A percentile compares a stretch with the other conserved stretches of the same genome.
Conservation (phyloP, 208 protist species). For the Acanthamoeba sp. region DNA sequence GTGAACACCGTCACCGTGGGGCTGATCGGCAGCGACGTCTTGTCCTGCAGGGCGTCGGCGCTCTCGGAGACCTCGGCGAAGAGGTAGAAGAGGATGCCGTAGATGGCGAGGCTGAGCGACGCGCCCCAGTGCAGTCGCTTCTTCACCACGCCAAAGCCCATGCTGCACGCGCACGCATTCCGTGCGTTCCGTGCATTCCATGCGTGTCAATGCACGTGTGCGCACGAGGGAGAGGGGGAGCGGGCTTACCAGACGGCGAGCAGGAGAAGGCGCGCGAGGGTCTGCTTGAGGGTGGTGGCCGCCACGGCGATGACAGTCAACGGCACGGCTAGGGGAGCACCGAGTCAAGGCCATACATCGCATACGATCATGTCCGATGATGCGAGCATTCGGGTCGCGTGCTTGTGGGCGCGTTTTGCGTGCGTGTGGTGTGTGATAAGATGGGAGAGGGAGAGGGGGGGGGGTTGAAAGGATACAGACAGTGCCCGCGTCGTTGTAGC, state of each 20-base stretch:
- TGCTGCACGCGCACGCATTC: not conserved
- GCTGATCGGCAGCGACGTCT: conserved; percentile 55
- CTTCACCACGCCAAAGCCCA: conserved; percentile 28
- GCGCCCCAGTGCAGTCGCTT: not conserved
- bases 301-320: conserved; percentile 40
- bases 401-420: no score
- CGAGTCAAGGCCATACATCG: not conserved
- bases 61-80: conserved; percentile 61
- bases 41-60: conserved; percentile 56
- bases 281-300: conserved; percentile 44
- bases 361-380: not conserved
- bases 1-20: conserved; percentile 22
- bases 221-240: no score
- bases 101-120: not conserved
- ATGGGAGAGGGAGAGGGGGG: not conserved
- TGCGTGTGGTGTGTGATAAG: no score
- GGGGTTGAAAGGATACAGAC: conserved; percentile 1
- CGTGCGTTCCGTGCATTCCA: not conserved
- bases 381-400: not conserved
- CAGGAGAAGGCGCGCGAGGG: conserved; percentile 27
- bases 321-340: not conserved
- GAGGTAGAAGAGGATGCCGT: conserved; percentile 47
- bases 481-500: conserved; percentile 45
- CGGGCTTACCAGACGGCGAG: conserved; percentile 49
- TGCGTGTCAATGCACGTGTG: no score